Base-by-base conservation (phyloP, 352 stramenopile genomes). In the Phytophthora foliorum region DNA sequence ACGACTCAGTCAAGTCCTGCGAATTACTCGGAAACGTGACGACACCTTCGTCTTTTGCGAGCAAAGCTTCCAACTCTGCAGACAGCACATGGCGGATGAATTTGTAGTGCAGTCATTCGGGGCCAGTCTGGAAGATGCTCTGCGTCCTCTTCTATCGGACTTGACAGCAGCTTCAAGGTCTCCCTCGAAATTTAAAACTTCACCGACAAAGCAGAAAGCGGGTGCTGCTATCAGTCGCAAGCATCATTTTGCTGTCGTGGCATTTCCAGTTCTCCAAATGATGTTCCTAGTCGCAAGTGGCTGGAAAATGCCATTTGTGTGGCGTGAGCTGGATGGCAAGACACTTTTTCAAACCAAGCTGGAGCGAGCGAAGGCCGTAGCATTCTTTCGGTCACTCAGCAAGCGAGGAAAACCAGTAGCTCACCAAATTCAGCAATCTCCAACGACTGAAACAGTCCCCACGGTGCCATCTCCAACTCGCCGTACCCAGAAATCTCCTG, bases 341-440 rank as follows among this genome's bases (percentile, higher is more conserved):
- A 67, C 67, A 8, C 49, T 91, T 7, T 41, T 82, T 16, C 41
- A 69, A 21, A 81, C 66, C 10, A 89, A 78, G 39, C 52, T 89
- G 14, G 82, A 91, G n/a, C 78, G 78, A 0, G 78, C 77, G 14
- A 88, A 88, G 39, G 66, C 82, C 17, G 62, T 88, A 22, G 52
- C 82, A 14, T 66, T 90, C 34, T 90, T 87, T 48, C 82, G 77
- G 27, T 72, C 72, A 5, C 71, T 72, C 1, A 76, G 60, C 56
- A 88, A 82, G 50, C 67, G 21, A 45, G 59, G 55, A 34, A 70
- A 55, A 17, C 46, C 34, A 6, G 53, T 54, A 51, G 49, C 75
- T 50, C 32, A 45, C 24, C 57, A 68, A 27, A 21, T 63, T 3
- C 44, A 54, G 17, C 57, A 56, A 24, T 53, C 14, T 19, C 21